Evolutionary conservation across 2,329 filamentous ascomycete genomes (phyloP), one percentile per base, ranked within the genome.

Genomic region (Phaeophleospora eucalypticola): DNA sequence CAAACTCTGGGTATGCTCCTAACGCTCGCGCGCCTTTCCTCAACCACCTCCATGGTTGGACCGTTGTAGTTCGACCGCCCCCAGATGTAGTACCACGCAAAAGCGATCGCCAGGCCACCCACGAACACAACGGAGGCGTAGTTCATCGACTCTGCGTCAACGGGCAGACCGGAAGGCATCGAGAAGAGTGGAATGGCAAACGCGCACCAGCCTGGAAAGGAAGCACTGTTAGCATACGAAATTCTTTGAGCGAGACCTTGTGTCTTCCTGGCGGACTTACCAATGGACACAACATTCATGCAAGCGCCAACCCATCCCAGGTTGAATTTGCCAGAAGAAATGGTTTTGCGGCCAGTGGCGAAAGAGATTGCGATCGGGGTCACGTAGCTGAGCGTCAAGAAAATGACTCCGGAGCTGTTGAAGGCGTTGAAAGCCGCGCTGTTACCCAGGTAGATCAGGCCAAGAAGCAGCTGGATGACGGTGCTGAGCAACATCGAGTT

Each of bases 121-220:
- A 84, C 77, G 57, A 88, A 87, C n/a, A 89, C 84, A 27, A 82
- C 84, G 12, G 81, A 81, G 1, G 84, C 84, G 65, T 87, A 89
- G 73, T 89, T 89, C 73, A 87, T 83, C 33, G 72, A 75, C 15
- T 68, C 63, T 4, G 75, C 66, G 0, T 74, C 76, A 33, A 85
- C 81, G 4, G 81, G 81, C n/a, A 86, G 69, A 36, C 68, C 67
- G 0, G 80, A 76, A 0, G 83, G 84, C 81, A 60, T 61, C 67
- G 81, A 88, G 73, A 88, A 88, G 14, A 88, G 77, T 1, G 84
- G 83, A 43, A 87, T 79, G 29, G 82, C 83, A 44, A 89, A 75
- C 12, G 75, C 57, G 45, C 81, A 83, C 84, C 84, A 88, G 43
- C 70, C 79, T 82, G 56, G 43, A 18, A 40, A 19, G 15, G 24